Base-by-base conservation (phyloP, 2,329 filamentous ascomycete genomes). In the Ceratocystiopsis minuta region DNA sequence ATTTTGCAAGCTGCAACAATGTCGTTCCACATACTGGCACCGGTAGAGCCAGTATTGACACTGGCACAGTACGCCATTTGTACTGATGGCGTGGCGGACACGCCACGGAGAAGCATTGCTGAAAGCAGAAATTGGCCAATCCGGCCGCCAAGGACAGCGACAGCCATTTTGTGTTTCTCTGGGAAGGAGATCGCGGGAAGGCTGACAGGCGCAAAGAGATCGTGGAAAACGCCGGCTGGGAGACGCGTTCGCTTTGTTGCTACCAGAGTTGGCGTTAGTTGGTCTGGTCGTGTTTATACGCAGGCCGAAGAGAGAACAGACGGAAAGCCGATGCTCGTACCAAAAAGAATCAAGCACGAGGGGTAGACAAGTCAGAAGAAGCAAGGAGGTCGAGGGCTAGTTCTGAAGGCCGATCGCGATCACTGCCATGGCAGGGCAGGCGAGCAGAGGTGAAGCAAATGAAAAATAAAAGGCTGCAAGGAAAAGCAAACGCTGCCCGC, bases 41-140 rank as follows among this genome's bases (percentile, higher is more conserved):
- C 38, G 24, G 57, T 61, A 14, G 54, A 52, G 15, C 56, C 65
- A 1, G 66, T 70, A 49, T 70, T 69, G 39, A 64, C 48, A 33
- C 48, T 60, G 34, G 67, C 61, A 50, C 67, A 70, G 47, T 66
- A 69, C 14, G 53, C 53, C 42, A 63, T 57, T 14, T 50, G 48
- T 28, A 61, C 46, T 2, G 58, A 55, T 14, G 52, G 55, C 12
- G 48, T 47, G 20, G 53, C 53, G 20, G 43, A 44, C 36, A 49
- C 48, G 39, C 52, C 37, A 39, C 15, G 20, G 4, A 44, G 52
- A 40, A 46, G 49, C 43, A 46, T 45, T 43, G 41, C 55, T 42
- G 38, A 53, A 33, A 43, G 44, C 37, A 48, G 39, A 35, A 48
- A 36, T 7, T 45, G 41, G 32, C 24, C 34, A 4, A 48, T 28